Evolutionary conservation across 805 yeast genomes (phyloP).

Genomic region (Candida verbasci): DNA sequence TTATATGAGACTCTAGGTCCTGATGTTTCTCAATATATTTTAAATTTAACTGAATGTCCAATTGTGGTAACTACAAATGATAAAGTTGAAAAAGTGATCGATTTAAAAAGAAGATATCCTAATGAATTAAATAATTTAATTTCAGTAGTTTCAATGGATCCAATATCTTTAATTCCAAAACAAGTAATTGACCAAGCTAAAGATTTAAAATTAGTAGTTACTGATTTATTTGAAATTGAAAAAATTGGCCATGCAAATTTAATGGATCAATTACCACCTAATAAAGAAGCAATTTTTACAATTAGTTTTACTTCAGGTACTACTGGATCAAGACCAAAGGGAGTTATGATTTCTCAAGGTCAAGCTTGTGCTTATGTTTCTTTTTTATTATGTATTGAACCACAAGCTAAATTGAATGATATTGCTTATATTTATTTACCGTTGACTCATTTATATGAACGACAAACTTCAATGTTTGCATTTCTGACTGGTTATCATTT

Average conservation of each 20-base stretch:
- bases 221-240: conserved; percentile 29
- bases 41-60: conserved; percentile 31
- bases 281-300: conserved; percentile 32
- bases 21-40: conserved; percentile 28
- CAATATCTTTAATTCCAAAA: conserved; percentile 14
- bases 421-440: conserved; percentile 26
- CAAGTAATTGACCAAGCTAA: conserved; percentile 19
- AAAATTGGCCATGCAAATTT: conserved; percentile 37
- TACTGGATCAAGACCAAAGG: conserved; percentile 73
- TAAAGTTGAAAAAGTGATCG: conserved; percentile 46
- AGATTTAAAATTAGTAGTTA: conserved; percentile 18
- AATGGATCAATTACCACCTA: conserved; percentile 22
- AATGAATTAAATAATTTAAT: conserved; percentile 38
- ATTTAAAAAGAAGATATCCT: conserved; percentile 33
- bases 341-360: conserved; percentile 49
- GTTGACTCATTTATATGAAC: conserved; percentile 34
- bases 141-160: conserved; percentile 54
- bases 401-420: conserved; percentile 7
- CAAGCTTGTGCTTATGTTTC: conserved; percentile 16
- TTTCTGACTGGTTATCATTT: conserved; percentile 22
- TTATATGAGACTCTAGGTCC: conserved; percentile 39
- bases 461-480: conserved; percentile 20
- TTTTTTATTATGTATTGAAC: conserved; percentile 8
- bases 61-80: conserved; percentile 50
- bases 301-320: conserved; percentile 53